phyloP scores from a whole-genome alignment of 768 basidiomycete species.

The Pulveroboletus ravenelii region DNA sequence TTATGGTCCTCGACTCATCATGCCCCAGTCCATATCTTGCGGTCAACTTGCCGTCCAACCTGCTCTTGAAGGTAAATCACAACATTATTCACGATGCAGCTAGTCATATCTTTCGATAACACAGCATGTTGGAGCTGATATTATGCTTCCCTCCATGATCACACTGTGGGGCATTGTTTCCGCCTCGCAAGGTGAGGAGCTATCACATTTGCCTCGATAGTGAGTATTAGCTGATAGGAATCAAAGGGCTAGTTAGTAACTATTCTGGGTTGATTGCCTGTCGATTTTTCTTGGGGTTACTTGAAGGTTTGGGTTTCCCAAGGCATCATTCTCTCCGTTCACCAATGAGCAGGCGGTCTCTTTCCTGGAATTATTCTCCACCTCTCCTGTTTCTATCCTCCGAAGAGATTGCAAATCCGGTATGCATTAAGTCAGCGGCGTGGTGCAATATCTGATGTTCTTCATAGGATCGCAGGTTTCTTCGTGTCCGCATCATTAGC shows the following conservation, averaged over 20 bases:
- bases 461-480: conserved; percentile 35
- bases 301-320: conserved; percentile 44
- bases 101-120: background rate
- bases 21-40: conserved; percentile 42
- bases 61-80: conserved; percentile 45
- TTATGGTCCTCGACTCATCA: background rate
- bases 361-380: conserved; percentile 56
- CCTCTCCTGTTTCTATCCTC: conserved; percentile 46
- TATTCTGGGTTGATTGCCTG: conserved; percentile 53
- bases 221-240: background rate
- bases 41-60: conserved; percentile 56
- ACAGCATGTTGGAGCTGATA: conserved; percentile 45
- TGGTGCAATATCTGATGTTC: conserved; percentile 1
- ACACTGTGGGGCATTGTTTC: conserved; percentile 61
- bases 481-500: conserved; percentile 48
- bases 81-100: background rate
- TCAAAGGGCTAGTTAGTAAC: conserved; percentile 40
- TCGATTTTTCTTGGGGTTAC: conserved; percentile 48
- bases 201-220: background rate
- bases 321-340: background rate
- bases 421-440: background rate
- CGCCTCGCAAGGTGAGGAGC: conserved; percentile 48
- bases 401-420: conserved; percentile 25
- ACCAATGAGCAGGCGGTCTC: conserved; percentile 41
- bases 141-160: conserved; percentile 57